Percentiles rank a stretch among this genome's conserved stretches.
Conservation (phyloP, 2,329 filamentous ascomycete species). For the Aspergillus sp. region DNA sequence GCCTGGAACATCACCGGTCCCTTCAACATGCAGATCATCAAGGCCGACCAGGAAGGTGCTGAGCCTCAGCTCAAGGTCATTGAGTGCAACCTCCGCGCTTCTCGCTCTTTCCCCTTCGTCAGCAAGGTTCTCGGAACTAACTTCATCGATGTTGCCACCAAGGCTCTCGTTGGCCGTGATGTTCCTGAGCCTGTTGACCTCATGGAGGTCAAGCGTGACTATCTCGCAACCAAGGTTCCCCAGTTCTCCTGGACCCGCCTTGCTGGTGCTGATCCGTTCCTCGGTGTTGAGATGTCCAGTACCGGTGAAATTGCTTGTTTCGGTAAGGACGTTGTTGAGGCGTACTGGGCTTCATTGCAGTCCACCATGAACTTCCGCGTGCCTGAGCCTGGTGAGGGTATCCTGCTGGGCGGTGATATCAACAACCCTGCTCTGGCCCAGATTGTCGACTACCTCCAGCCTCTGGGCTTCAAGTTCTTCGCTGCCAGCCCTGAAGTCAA, state of each 20-base stretch:
- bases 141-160: conserved; percentile 94
- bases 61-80: conserved; percentile 87
- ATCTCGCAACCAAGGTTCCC: conserved; percentile 94
- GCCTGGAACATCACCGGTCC: conserved; percentile 97
- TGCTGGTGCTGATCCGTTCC: conserved; percentile 93
- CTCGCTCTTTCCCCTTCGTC: conserved; percentile 96
- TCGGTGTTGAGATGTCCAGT: conserved; percentile 95
- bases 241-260: conserved; percentile 99
- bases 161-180: conserved; percentile 80
- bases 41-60: conserved; percentile 74
- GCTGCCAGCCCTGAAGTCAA: conserved; percentile 82
- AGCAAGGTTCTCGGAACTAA: conserved; percentile 95
- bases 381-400: conserved; percentile 89
- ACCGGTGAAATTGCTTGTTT: conserved; percentile 99
- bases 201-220: conserved; percentile 86
- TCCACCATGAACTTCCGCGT: conserved; percentile 99
- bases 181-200: conserved; percentile 83
- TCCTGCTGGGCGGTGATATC: conserved; percentile 87
- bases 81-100: conserved; percentile 96
- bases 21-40: conserved; percentile 99
- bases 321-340: conserved; percentile 90
- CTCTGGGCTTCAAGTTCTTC: conserved; percentile 92
- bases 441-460: conserved; percentile 82
- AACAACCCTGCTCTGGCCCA: conserved; percentile 68
- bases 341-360: conserved; percentile 96